Conservation (phyloP, 2,329 filamentous ascomycete genomes). For the Colletotrichum lentis region DNA sequence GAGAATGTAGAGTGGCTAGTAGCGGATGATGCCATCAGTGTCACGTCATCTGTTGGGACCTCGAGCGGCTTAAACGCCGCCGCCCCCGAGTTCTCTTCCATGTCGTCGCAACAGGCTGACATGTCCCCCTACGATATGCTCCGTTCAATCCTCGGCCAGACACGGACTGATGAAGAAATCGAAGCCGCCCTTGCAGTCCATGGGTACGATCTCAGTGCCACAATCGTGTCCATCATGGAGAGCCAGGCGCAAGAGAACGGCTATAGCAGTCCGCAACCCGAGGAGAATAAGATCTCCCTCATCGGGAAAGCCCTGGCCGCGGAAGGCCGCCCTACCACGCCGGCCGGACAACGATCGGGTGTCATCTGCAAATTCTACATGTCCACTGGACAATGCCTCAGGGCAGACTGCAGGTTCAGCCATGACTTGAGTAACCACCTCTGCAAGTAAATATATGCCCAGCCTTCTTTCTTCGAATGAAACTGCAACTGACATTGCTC, state of each 20-base stretch:
- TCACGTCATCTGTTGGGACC: constrained; percentile 76
- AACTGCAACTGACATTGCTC: constrained; percentile 10
- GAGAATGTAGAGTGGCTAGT: constrained; percentile 98
- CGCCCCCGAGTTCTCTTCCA: constrained; percentile 77
- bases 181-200: constrained; percentile 88
- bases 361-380: constrained; percentile 98
- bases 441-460: constrained; percentile 81
- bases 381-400: constrained; percentile 91
- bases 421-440: constrained; percentile 95
- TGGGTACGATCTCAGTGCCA: constrained; percentile 91
- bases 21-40: constrained; percentile 83
- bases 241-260: constrained; percentile 60
- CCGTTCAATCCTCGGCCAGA: constrained; percentile 89
- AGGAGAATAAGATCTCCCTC: constrained; percentile 72
- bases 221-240: constrained; percentile 89
- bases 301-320: constrained; percentile 91
- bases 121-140: constrained; percentile 99
- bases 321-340: constrained; percentile 78
- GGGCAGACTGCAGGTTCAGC: constrained; percentile 95
- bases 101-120: constrained; percentile 74
- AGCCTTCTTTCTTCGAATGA: background rate
- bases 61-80: constrained; percentile 79
- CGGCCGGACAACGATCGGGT: constrained; percentile 78
- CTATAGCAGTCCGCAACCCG: constrained; percentile 45
- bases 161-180: constrained; percentile 91